Evolutionary conservation across 2,329 filamentous ascomycete genomes (phyloP).

Genomic region (Sphaerulina musiva): DNA sequence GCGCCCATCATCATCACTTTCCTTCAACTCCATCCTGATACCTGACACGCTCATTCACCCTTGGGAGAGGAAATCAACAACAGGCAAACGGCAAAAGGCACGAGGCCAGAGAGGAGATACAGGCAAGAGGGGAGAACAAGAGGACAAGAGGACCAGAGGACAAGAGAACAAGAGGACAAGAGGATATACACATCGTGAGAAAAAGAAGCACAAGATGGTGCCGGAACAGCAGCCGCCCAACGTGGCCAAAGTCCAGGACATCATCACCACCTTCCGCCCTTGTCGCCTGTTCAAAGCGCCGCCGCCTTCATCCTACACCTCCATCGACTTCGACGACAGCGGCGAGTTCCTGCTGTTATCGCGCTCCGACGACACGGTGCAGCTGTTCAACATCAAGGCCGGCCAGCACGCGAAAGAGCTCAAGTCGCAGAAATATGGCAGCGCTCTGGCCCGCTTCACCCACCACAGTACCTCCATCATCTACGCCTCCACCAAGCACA

Average conservation of each 20-base stretch:
- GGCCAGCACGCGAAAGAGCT: conserved; percentile 83
- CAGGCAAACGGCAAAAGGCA: too few relatives aligned
- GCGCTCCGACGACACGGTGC: conserved; percentile 88
- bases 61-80: too few relatives aligned
- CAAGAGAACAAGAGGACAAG: too few relatives aligned
- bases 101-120: too few relatives aligned
- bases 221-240: conserved; percentile 27
- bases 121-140: too few relatives aligned
- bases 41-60: too few relatives aligned
- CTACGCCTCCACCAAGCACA: conserved; percentile 92
- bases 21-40: too few relatives aligned
- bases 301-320: conserved; percentile 62
- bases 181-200: too few relatives aligned
- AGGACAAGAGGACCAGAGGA: too few relatives aligned
- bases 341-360: conserved; percentile 88
- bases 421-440: conserved; percentile 93
- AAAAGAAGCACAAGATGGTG: conserved; percentile 14
- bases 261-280: conserved; percentile 71
- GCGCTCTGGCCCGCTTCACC: conserved; percentile 88
- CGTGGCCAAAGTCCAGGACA: conserved; percentile 61
- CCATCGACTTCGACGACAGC: conserved; percentile 92
- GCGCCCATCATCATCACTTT: too few relatives aligned
- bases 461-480: conserved; percentile 87
- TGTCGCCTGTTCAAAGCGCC: conserved; percentile 49
- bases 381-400: conserved; percentile 89